A percentile compares a stretch with the other conserved stretches of the same genome.
These are phyloP conservation scores for Rhodofomes roseus DNA, from an alignment of 1,284 basidiomycete species.

Conservation along the genomic window DNA sequence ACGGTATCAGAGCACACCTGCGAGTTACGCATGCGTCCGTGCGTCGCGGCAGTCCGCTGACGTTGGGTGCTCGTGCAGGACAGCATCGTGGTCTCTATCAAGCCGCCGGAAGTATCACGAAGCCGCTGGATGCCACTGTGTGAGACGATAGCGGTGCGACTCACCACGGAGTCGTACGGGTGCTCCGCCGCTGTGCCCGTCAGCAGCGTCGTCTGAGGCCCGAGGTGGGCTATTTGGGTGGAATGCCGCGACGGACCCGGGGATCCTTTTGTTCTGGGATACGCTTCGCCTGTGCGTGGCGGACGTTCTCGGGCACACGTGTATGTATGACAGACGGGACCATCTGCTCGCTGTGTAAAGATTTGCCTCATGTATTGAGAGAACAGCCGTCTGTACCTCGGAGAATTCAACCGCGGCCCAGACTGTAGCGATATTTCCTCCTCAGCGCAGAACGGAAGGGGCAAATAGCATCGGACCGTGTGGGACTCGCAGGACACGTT, in stretches of 20 bases:
- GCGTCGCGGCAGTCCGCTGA: background rate
- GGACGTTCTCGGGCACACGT: background rate
- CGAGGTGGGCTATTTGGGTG: background rate
- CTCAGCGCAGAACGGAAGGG: background rate
- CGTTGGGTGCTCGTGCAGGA: conserved; percentile 16
- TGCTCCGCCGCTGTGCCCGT: conserved; percentile 16
- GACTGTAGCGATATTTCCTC: background rate
- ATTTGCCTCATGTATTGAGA: background rate
- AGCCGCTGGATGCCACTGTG: conserved; percentile 18
- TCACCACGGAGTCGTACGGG: conserved; percentile 24
- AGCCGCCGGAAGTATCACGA: conserved; percentile 17
- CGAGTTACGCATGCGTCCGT: background rate
- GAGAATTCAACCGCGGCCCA: background rate
- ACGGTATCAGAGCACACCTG: background rate
- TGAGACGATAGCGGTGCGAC: conserved; percentile 22
- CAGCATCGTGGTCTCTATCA: conserved; percentile 22
- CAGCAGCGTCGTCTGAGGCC: conserved; percentile 5
- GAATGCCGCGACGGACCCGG: background rate
- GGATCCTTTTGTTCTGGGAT: background rate
- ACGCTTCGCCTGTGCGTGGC: background rate
- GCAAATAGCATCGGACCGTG: background rate
- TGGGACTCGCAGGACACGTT: background rate
- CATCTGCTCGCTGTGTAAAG: background rate
- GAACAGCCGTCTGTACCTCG: background rate
- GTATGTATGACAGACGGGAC: background rate